A percentile compares a stretch with the other conserved stretches of the same genome.
These are phyloP conservation scores for Pichia phayaonensis DNA, from an alignment of 805 yeast species.

Conservation along the genomic window DNA sequence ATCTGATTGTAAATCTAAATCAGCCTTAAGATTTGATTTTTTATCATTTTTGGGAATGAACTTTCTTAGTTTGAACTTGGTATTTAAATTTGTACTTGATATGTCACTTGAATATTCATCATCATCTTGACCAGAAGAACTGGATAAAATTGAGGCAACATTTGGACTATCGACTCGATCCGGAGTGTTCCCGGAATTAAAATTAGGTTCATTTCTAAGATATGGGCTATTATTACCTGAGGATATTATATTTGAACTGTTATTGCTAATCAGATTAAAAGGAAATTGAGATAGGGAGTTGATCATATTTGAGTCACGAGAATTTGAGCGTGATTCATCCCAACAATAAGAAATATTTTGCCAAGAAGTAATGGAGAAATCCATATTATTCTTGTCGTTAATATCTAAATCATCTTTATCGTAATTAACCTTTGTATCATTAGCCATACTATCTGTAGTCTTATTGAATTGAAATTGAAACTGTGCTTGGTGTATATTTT, in stretches of 20 bases:
- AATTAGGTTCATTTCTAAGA: background rate
- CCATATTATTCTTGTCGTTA: constrained; percentile 14
- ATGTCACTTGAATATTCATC: background rate
- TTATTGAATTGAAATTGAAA: background rate
- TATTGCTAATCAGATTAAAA: background rate
- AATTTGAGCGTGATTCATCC: constrained; percentile 1
- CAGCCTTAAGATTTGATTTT: constrained; percentile 8
- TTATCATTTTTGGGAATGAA: background rate
- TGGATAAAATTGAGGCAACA: constrained; percentile 27
- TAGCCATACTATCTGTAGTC: background rate
- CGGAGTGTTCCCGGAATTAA: background rate
- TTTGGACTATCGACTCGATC: constrained; percentile 16
- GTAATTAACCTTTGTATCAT: background rate
- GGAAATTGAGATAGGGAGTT: background rate
- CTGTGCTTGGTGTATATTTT: background rate
- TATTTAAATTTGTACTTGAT: background rate
- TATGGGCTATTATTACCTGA: constrained; percentile 4
- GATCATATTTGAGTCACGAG: background rate
- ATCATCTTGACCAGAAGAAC: constrained; percentile 25
- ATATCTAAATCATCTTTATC: background rate
- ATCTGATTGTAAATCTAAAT: constrained; percentile 11
- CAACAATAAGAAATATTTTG: constrained; percentile 22
- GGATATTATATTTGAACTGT: constrained; percentile 4
- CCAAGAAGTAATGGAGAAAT: constrained; percentile 31
- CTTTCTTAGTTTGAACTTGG: background rate